Percentiles rank a stretch among this genome's conserved stretches.
Conservation (phyloP, 1,284 basidiomycete species). For the Naganishia albida region DNA sequence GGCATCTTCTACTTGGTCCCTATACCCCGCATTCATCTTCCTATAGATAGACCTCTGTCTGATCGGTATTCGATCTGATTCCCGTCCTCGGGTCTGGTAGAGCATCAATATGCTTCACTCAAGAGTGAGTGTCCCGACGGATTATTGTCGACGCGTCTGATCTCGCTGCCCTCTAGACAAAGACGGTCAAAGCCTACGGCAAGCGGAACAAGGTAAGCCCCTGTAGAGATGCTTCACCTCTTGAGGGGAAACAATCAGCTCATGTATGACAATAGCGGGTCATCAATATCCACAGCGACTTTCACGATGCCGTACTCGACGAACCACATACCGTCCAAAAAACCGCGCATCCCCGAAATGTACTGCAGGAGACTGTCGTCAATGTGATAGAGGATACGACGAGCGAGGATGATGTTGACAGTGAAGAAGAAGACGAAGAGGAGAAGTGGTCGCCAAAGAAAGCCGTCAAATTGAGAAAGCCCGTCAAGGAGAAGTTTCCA, state of each 20-base stretch:
- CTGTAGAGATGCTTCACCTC: neutral
- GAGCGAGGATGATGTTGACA: conserved; percentile 5
- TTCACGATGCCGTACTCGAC: conserved; percentile 16
- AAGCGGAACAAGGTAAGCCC: conserved; percentile 45
- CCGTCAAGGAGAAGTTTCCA: neutral
- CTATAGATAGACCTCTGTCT: neutral
- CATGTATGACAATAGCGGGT: conserved; percentile 10
- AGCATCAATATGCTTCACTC: conserved; percentile 16
- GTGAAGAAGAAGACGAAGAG: neutral
- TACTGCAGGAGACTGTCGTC: conserved; percentile 6
- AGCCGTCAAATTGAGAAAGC: neutral
- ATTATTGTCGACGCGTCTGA: neutral
- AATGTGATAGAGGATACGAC: conserved; percentile 4
- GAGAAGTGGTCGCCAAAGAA: neutral
- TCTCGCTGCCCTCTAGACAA: conserved; percentile 1
- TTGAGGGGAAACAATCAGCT: neutral
- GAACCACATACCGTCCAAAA: neutral
- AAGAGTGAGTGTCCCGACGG: conserved; percentile 1
- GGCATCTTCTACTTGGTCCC: conserved; percentile 13
- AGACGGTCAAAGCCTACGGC: conserved; percentile 51
- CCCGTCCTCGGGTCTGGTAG: neutral
- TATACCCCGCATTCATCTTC: neutral
- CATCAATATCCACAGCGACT: conserved; percentile 30
- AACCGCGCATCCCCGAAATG: neutral
- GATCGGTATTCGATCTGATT: neutral